phyloP scores from a whole-genome alignment of 331 rosid genomes.

The Rosa hybrid region DNA sequence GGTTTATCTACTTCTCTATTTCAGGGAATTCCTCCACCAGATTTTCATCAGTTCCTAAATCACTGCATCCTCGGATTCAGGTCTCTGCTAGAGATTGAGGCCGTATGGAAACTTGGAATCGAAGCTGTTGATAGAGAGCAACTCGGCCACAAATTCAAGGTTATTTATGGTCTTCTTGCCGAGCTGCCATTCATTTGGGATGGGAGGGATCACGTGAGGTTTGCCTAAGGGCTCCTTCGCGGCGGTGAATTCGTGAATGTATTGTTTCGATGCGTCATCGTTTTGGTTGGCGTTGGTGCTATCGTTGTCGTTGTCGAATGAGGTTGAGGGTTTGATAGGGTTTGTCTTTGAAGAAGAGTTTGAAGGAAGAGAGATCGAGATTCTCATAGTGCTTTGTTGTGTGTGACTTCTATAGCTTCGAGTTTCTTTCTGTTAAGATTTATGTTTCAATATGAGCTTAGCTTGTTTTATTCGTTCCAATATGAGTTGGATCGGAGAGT shows the following conservation, averaged over 20 bases:
- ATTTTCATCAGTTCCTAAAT: conserved; percentile 57
- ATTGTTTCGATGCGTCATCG: conserved; percentile 16
- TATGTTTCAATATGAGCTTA: no score
- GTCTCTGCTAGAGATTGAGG: conserved; percentile 42
- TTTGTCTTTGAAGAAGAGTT: conserved; percentile 47
- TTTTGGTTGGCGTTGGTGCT: not conserved
- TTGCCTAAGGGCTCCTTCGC: conserved; percentile 20
- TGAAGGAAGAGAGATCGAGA: conserved; percentile 45
- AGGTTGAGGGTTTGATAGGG: conserved; percentile 13
- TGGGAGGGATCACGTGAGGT: conserved; percentile 41
- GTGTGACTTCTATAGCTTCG: not conserved
- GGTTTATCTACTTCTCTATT: no score
- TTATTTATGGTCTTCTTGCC: not conserved
- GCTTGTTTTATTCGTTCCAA: no score
- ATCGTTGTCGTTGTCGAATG: conserved; percentile 2
- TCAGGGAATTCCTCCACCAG: conserved; percentile 49
- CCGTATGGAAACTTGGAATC: conserved; percentile 48
- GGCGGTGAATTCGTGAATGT: conserved; percentile 52
- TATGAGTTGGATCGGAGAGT: no score
- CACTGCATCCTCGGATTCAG: conserved; percentile 4
- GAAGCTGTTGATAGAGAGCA: conserved; percentile 1
- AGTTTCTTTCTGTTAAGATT: no score
- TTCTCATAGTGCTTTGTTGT: conserved; percentile 34
- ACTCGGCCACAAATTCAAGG: conserved; percentile 38
- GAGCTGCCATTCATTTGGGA: conserved; percentile 53